Conservation (phyloP, 768 basidiomycete genomes). For the Dioszegia hungarica region DNA sequence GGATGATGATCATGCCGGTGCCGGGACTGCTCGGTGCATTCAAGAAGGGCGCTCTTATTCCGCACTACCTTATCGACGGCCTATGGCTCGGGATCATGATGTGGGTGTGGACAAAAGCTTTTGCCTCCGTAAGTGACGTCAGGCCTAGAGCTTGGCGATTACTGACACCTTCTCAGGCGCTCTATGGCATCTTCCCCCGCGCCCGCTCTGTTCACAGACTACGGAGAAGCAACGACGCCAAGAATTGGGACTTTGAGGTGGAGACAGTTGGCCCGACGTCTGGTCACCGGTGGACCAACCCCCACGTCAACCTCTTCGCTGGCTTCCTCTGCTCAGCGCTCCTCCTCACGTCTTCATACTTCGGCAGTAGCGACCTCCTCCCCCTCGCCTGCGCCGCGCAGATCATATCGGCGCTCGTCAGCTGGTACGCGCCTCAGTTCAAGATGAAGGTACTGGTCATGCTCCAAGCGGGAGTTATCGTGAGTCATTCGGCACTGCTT, state of each 20-base stretch:
- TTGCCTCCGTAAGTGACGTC: not conserved
- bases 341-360: not conserved
- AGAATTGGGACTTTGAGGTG: not conserved
- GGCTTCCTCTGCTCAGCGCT: not conserved
- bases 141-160: too few species aligned
- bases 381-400: not conserved
- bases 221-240: not conserved
- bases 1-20: not conserved
- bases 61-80: not conserved
- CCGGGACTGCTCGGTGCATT: not conserved
- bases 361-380: not conserved
- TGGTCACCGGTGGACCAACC: not conserved
- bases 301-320: not conserved
- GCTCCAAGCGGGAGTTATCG: not conserved
- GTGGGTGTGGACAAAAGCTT: not conserved
- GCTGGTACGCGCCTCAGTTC: not conserved
- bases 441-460: not conserved
- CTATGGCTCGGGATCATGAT: not conserved
- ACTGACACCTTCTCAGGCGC: not conserved
- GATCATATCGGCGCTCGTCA: not conserved
- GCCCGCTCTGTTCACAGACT: not conserved
- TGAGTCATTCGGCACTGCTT: too few species aligned
- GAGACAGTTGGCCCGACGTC: not conserved
- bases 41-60: not conserved
- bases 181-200: slow-evolving; percentile 2